These are phyloP conservation scores for Nevesoporus exiguus DNA, from an alignment of 768 basidiomycete species.

Conservation along the genomic window DNA sequence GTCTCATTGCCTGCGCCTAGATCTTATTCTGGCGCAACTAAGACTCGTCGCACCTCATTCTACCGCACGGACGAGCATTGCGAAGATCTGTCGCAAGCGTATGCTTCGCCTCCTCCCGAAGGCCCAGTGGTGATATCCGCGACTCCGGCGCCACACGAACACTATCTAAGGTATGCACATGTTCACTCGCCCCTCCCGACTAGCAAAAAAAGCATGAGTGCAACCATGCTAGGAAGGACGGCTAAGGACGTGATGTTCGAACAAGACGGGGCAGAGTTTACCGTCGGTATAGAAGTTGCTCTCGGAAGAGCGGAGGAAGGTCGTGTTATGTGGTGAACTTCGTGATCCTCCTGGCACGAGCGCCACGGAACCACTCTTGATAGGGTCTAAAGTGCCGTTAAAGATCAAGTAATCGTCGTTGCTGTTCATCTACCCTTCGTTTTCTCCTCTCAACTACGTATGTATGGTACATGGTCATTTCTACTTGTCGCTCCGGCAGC, in stretches of 20 bases:
- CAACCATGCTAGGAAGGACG: conserved; percentile 8
- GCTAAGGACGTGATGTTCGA: conserved; percentile 26
- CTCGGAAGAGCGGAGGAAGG: conserved; percentile 34
- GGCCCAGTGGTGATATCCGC: conserved; percentile 24
- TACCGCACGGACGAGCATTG: conserved; percentile 17
- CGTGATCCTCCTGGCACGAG: neutral
- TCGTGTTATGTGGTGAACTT: conserved; percentile 28
- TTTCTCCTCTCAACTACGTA: neutral
- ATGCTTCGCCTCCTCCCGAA: conserved; percentile 29
- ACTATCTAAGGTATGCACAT: conserved; percentile 30
- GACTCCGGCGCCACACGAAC: conserved; percentile 17
- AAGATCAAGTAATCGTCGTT: conserved; percentile 14
- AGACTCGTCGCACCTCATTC: conserved; percentile 18
- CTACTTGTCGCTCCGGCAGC: neutral
- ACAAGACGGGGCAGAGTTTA: conserved; percentile 26
- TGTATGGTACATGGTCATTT: conserved; percentile 7
- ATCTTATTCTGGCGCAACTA: conserved; percentile 1
- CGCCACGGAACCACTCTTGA: neutral
- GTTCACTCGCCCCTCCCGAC: conserved; percentile 17
- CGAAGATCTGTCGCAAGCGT: conserved; percentile 30
- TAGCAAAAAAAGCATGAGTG: conserved; percentile 12
- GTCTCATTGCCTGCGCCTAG: conserved; percentile 20
- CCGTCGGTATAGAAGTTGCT: conserved; percentile 30
- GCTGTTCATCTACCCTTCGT: conserved; percentile 14
- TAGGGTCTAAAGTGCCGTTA: conserved; percentile 4